phyloP scores from a whole-genome alignment of 352 stramenopile genomes.

The Phytophthora pluvialis region DNA sequence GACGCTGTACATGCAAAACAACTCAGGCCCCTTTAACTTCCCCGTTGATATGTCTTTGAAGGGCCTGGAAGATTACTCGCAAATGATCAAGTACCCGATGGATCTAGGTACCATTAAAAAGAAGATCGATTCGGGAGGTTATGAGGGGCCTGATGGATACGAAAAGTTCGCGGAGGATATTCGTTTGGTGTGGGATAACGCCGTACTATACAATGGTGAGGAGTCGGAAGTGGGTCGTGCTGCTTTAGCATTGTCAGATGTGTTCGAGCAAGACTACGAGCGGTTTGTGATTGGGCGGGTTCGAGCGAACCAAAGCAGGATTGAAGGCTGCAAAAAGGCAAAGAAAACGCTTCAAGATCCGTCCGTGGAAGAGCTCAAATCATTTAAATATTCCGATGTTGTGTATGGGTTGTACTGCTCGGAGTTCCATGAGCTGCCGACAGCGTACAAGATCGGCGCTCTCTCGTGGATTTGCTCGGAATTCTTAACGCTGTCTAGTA shows the following conservation, averaged over 20 bases:
- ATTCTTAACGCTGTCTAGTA: constrained; percentile 64
- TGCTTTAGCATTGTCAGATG: constrained; percentile 73
- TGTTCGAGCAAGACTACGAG: constrained; percentile 86
- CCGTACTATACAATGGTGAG: constrained; percentile 78
- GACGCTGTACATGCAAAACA: constrained; percentile 85
- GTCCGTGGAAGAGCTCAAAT: constrained; percentile 26
- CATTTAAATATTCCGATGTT: constrained; percentile 62
- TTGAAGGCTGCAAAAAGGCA: constrained; percentile 59
- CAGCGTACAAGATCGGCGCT: constrained; percentile 64
- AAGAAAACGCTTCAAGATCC: constrained; percentile 38
- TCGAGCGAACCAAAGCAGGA: constrained; percentile 58
- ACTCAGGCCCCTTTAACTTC: constrained; percentile 79
- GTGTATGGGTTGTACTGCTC: constrained; percentile 73
- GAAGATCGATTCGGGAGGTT: constrained; percentile 73
- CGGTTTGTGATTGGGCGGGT: constrained; percentile 71
- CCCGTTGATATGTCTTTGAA: constrained; percentile 84
- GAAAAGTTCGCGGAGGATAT: constrained; percentile 77
- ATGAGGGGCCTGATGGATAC: constrained; percentile 65
- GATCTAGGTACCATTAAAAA: constrained; percentile 90
- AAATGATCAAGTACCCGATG: constrained; percentile 91
- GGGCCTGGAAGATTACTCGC: constrained; percentile 86
- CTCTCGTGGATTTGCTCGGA: constrained; percentile 73
- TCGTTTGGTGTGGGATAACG: constrained; percentile 88
- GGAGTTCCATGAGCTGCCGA: constrained; percentile 75
- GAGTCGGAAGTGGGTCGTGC: constrained; percentile 77